Evolutionary conservation across 345 rosid genomes (phyloP), one percentile per base, ranked within the genome.

Genomic region (Citropsis articulata): DNA sequence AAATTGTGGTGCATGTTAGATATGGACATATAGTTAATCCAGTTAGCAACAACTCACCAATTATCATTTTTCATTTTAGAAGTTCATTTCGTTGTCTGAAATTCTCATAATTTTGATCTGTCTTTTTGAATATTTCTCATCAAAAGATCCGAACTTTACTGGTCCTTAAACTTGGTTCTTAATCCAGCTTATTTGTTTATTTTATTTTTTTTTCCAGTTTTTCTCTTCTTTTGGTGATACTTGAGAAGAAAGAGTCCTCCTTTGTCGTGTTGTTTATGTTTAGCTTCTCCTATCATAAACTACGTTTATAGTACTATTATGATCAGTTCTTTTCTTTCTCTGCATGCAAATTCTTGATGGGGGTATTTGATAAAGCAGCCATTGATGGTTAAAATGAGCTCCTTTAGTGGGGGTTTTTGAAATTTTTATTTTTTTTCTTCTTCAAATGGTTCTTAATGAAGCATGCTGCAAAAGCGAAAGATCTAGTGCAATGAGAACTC

Each of bases 401-500:
- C 62, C 61, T 75, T 69, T 56, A 25, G 21, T 35, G 7, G 70
- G 18, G 27, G 35, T 65, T 8, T 4, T 62, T 25, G 35, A 45
- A 4, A 2, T 14, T 63, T 63, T n/a, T 13, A 2, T 5, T 60
- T 62, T 13, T 13, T 31, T 69, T 35, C 25, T 9, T 2, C 30
- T 67, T 63, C 28, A 33, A 7, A 66, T 36, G 77, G 55, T 57
- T 62, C 9, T 73, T 77, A 48, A 28, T 69, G 79, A 81, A 74
- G 65, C 56, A 42, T 35, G 75, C 48, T 71, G 56, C 75, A 33
- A 14, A 31, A 69, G 28, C 10, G 70, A 69, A 22, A 82, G 77
- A 83, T 83, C 85, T 73, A 76, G 74, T 57, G 83, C 80, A 86
- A 85, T 85, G 89, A 72, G 70, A 77, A 82, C 55, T 74, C 72